Evolutionary conservation across 2,329 filamentous ascomycete species (phyloP).

Genomic region (Paramyrothecium roridum): DNA sequence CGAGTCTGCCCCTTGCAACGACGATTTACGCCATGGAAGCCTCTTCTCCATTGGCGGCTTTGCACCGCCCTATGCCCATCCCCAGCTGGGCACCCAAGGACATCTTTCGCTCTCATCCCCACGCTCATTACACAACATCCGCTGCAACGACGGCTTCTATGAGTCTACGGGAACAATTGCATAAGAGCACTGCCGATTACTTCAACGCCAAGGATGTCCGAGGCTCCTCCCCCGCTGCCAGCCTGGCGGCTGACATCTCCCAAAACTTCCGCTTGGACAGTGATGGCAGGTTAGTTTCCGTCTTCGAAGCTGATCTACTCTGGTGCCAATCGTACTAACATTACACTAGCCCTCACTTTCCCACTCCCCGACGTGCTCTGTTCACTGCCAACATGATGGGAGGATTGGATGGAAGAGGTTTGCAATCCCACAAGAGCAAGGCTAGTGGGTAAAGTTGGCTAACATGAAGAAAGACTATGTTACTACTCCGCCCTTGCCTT

Average conservation of each 20-base stretch:
- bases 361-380: constrained; percentile 36
- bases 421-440: constrained; percentile 14
- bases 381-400: constrained; percentile 36
- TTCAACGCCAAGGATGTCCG: constrained; percentile 75
- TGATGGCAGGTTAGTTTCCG: constrained; percentile 66
- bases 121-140: constrained; percentile 45
- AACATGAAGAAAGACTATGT: constrained; percentile 57
- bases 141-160: constrained; percentile 62
- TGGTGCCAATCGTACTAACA: constrained; percentile 14
- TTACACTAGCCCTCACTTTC: constrained; percentile 32
- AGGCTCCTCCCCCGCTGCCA: constrained; percentile 87
- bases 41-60: constrained; percentile 89
- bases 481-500: constrained; percentile 78
- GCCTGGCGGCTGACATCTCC: constrained; percentile 88
- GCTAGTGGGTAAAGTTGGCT: constrained; percentile 7
- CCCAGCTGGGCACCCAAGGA: constrained; percentile 58
- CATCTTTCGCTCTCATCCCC: constrained; percentile 48
- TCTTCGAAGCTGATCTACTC: background rate
- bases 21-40: constrained; percentile 66
- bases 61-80: constrained; percentile 69
- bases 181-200: constrained; percentile 66
- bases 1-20: constrained; percentile 10
- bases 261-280: constrained; percentile 95
- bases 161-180: constrained; percentile 75
- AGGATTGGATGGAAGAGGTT: constrained; percentile 31